Evolutionary conservation across 2,329 filamentous ascomycete genomes (phyloP).

Genomic region (Exophiala oligosperma): DNA sequence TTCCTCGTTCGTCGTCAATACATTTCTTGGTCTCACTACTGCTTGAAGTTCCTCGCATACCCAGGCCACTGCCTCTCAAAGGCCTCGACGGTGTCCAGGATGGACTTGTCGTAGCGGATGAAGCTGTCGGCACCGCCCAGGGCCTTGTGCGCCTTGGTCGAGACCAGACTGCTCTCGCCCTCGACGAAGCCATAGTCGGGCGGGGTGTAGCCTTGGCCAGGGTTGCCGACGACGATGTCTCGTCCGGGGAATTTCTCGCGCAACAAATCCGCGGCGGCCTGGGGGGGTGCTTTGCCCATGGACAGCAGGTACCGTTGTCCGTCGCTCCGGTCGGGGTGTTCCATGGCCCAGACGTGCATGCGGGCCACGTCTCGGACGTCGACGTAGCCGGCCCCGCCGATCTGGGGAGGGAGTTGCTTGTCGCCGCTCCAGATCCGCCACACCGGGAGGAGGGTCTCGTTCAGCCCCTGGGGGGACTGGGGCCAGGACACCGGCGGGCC

Average conservation of each 20-base stretch:
- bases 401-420: slow-evolving; percentile 22
- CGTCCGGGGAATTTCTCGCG: slow-evolving; percentile 19
- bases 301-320: slow-evolving; percentile 26
- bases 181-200: slow-evolving; percentile 19
- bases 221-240: slow-evolving; percentile 24
- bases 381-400: slow-evolving; percentile 27
- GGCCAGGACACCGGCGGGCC: slow-evolving; percentile 29
- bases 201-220: slow-evolving; percentile 22
- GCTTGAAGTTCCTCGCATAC: slow-evolving; percentile 17
- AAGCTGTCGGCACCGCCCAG: slow-evolving; percentile 25
- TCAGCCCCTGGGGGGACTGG: slow-evolving; percentile 21
- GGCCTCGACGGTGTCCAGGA: slow-evolving; percentile 27
- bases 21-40: not conserved
- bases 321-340: slow-evolving; percentile 24
- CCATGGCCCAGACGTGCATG: slow-evolving; percentile 27
- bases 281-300: slow-evolving; percentile 29
- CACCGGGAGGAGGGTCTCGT: slow-evolving; percentile 28
- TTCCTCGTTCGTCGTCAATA: no score
- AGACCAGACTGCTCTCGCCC: slow-evolving; percentile 15
- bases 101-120: slow-evolving; percentile 23
- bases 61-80: slow-evolving; percentile 28
- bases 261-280: slow-evolving; percentile 29
- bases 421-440: slow-evolving; percentile 28
- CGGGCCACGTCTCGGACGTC: slow-evolving; percentile 31
- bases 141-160: slow-evolving; percentile 24